Base-by-base conservation (phyloP, 768 basidiomycete species). In the Pluteus cervinus region DNA sequence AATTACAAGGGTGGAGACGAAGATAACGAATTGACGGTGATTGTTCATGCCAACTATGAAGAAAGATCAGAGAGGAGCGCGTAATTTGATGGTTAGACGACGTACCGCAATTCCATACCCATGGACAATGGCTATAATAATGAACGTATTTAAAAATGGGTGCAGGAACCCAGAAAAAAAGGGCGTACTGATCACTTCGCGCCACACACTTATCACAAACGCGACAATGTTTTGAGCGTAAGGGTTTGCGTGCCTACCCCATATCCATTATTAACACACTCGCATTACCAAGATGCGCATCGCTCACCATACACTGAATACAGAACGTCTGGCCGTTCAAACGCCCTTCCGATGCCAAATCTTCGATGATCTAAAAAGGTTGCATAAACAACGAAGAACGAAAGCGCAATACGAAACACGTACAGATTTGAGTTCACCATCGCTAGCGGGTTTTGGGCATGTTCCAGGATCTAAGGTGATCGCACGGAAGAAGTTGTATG, bases 31-130 rank as follows among this genome's bases (percentile, higher is more conserved):
- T 56, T 97, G 90, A 4, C 94, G 84, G 51, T 98, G 96, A 51
- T 98, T 99, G 48, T 87, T 83, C 26, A 78, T 70, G 15, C 96
- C 96, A 36, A 98, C 91, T 89, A 40, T 17, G 30, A 24, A 26
- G 16, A 16, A 7, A 36, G n/a, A 3, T 47, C 18, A 46, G 33
- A 18, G 30, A 20, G 15, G 12, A 3, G 4, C 21, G 12, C 16
- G 14, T n/a, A 21, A 40, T 7, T 8, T 3, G 10, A 18, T 23
- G 11, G 22, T 7, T 34, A 37, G 21, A 53, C 43, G 22, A 60
- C 84, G 18, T 54, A 90, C 89, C 80, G 57, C 94, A 97, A 61
- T 98, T 98, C 93, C 93, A 99, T 11, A 97, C 82, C 96, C 96
- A 99, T 2, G 94, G 96, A 49, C 96, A 98, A 51, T 99, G 93